Evolutionary conservation across 164 flowering plant genomes (phyloP), one percentile per base, ranked within the genome.

Genomic region (Protea cynaroides): DNA sequence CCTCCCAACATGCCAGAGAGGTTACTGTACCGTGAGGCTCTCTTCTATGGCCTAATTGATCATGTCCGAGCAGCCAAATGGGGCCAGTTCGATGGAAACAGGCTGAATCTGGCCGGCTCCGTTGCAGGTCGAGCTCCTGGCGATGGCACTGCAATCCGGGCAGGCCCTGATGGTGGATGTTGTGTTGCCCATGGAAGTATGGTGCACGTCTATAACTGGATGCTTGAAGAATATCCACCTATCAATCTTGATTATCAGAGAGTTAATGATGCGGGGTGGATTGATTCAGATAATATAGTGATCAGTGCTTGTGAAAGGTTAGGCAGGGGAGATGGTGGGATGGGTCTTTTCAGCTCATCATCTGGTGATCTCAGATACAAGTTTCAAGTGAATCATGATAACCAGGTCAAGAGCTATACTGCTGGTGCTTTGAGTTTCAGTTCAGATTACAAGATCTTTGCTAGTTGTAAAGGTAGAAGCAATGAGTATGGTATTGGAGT

Each of bases 181-280:
- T 85, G 88, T 68, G 90, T 89, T 24, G 97, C 92, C 2, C 94
- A 89, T 62, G 94, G 94, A 3, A 79, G 86, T 64, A 76, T 92
- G 79, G 97, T 92, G 12, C 96, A 89, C 59, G 88, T 86, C 24
- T 92, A 85, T 59, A 84, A 87, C 62, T 89, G 97, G 97, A 86
- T 81, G 86, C 65, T 92, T 13, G 88, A 87, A 51, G 88, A 92
- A 62, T 87, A 84, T 52, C 83, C 84, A 0, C 81, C 96, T 1
- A 62, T 89, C 4, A 82, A 76, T 72, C 83, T 89, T 10, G 90
- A 89, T 71, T 87, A 89, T 54, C 94, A 86, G 69, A 73, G 89
- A 72, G 90, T 92, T 24, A 92, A 87, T 58, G 97, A 92, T 57
- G 83, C 77, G 0, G 79, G 85, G 8, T 92, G 88, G 89, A 61